Conservation (phyloP, 2,329 filamentous ascomycete genomes). For the Niveomyces coronatus region DNA sequence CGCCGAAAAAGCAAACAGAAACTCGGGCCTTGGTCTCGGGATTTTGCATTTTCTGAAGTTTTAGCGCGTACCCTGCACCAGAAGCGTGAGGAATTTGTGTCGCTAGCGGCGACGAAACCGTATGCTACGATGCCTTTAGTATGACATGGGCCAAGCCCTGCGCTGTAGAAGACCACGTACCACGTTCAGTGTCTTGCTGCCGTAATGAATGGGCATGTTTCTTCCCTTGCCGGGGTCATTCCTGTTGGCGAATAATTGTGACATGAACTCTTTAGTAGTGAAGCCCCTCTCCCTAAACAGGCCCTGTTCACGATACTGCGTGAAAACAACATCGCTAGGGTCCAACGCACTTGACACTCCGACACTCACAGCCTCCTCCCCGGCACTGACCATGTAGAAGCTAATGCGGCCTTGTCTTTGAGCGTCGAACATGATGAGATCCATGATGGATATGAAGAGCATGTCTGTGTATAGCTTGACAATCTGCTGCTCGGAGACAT, state of each 20-base stretch:
- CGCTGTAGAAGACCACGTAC: constrained; percentile 36
- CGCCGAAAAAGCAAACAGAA: constrained; percentile 79
- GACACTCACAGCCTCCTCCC: constrained; percentile 89
- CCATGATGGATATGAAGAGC: constrained; percentile 72
- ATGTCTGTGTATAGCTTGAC: constrained; percentile 55
- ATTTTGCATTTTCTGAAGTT: constrained; percentile 65
- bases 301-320: constrained; percentile 89
- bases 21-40: constrained; percentile 58
- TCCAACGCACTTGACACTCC: constrained; percentile 76
- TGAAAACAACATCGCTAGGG: constrained; percentile 84
- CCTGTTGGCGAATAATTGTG: constrained; percentile 80
- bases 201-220: constrained; percentile 98
- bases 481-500: constrained; percentile 55
- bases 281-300: constrained; percentile 87
- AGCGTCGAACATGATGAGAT: constrained; percentile 95
- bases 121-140: constrained; percentile 44
- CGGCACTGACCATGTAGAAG: constrained; percentile 96
- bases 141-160: background rate
- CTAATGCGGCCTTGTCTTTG: constrained; percentile 87
- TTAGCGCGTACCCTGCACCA: constrained; percentile 79
- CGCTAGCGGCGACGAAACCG: constrained; percentile 71
- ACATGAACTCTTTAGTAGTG: constrained; percentile 84
- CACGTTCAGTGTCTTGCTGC: constrained; percentile 72
- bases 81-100: constrained; percentile 85
- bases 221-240: constrained; percentile 72